A percentile compares a stretch with the other conserved stretches of the same genome.
These are phyloP conservation scores for Blastocrithidia nonstop DNA, from an alignment of 208 protist genomes.

Conservation along the genomic window DNA sequence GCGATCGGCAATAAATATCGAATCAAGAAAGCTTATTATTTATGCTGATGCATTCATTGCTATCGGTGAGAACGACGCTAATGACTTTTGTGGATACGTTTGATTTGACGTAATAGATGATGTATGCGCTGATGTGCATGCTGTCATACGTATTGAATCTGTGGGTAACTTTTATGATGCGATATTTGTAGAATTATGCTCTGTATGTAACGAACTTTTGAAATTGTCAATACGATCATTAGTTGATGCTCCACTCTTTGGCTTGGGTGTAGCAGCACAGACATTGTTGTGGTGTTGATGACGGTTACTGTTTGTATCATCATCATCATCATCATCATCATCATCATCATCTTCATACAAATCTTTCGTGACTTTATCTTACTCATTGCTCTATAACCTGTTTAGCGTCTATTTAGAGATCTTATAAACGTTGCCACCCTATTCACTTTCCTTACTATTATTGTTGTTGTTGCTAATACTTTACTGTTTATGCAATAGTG, in stretches of 20 bases:
- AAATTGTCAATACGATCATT: too few relatives aligned
- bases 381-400: not conserved
- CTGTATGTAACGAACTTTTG: too few relatives aligned
- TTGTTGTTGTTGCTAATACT: not conserved
- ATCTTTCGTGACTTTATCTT: not conserved
- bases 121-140: not conserved
- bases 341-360: not conserved
- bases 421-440: not conserved
- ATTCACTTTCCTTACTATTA: not conserved
- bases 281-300: too few relatives aligned
- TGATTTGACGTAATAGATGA: not conserved
- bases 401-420: not conserved
- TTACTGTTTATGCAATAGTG: not conserved
- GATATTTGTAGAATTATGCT: too few relatives aligned
- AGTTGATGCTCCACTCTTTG: too few relatives aligned
- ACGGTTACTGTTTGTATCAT: too few relatives aligned
- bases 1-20: constrained; percentile 25
- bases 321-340: not conserved
- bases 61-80: not conserved
- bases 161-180: too few relatives aligned
- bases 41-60: constrained; percentile 7
- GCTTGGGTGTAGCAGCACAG: too few relatives aligned
- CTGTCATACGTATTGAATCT: not conserved
- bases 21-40: constrained; percentile 20
- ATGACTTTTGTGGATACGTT: not conserved